phyloP scores from a whole-genome alignment of 495 filamentous ascomycete species.

The Rhypophila decipiens region DNA sequence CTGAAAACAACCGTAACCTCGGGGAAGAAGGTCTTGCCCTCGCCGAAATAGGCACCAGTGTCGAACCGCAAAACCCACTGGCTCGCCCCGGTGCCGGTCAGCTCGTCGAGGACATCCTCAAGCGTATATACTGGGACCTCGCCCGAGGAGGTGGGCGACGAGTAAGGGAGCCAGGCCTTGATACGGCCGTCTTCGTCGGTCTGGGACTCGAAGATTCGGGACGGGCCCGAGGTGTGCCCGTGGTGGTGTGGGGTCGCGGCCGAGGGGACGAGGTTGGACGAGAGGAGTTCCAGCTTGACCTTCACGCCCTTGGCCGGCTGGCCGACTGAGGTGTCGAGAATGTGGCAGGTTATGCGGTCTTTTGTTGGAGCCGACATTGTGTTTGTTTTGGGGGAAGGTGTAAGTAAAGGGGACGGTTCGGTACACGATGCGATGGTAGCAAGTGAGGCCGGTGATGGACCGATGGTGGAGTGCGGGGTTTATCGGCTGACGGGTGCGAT shows the following conservation, averaged over 20 bases:
- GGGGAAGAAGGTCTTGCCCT: conserved; percentile 78
- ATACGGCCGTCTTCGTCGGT: conserved; percentile 89
- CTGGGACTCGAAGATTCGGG: conserved; percentile 54
- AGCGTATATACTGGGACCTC: conserved; percentile 48
- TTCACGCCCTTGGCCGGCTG: conserved; percentile 70
- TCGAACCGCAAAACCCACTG: conserved; percentile 73
- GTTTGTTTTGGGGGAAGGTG: not conserved
- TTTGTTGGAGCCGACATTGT: conserved; percentile 22
- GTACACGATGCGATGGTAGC: not conserved
- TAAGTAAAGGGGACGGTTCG: not conserved
- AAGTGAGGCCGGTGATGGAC: not conserved
- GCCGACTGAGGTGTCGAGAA: conserved; percentile 54
- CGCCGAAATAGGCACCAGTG: conserved; percentile 69
- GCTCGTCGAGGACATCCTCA: conserved; percentile 38
- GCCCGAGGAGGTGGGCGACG: conserved; percentile 33
- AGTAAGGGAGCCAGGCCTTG: conserved; percentile 61
- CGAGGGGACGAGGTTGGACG: conserved; percentile 37
- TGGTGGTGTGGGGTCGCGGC: conserved; percentile 16
- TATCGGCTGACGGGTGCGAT: too few species aligned
- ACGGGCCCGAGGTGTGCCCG: conserved; percentile 22
- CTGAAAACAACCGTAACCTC: conserved; percentile 84
- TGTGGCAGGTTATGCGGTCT: conserved; percentile 56
- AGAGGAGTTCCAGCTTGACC: conserved; percentile 66
- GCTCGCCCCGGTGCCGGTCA: conserved; percentile 24
- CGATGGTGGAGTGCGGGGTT: conserved; percentile 13